Evolutionary conservation across 257 asterid genomes (phyloP).

Genomic region (Solanum lycopersicoides): DNA sequence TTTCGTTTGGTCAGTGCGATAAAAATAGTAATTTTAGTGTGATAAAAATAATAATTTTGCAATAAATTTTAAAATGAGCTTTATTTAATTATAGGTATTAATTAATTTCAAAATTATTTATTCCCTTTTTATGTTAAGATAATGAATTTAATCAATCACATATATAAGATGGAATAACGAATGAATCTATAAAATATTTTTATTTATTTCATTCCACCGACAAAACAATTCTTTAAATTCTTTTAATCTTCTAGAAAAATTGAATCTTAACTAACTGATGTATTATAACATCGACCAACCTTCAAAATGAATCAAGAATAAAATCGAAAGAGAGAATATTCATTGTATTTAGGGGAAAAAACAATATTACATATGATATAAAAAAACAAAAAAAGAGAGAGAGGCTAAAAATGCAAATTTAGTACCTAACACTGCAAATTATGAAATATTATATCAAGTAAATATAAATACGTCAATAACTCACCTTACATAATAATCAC

Average conservation of each 20-base stretch:
- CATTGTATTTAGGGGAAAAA: not conserved
- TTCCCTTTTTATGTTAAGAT: not conserved
- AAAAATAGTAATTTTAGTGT: not conserved
- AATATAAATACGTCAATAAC: not conserved
- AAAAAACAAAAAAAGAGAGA: not conserved
- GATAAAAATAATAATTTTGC: not conserved
- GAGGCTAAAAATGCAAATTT: not conserved
- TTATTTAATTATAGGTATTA: not conserved
- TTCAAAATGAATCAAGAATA: not conserved
- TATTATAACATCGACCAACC: not conserved
- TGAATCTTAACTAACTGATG: not conserved
- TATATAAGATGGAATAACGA: not conserved
- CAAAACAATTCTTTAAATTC: not conserved
- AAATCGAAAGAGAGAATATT: not conserved
- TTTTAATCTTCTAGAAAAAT: not conserved
- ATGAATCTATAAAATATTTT: not conserved
- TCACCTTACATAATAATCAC: no score
- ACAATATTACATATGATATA: not conserved
- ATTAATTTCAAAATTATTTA: not conserved
- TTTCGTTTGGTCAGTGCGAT: not conserved
- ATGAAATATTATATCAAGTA: not conserved
- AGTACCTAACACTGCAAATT: not conserved
- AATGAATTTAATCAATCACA: not conserved
- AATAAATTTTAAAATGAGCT: no score
- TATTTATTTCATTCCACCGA: not conserved